Evolutionary conservation across 2,329 filamentous ascomycete genomes (phyloP).

Genomic region (Fusarium cicatricum): DNA sequence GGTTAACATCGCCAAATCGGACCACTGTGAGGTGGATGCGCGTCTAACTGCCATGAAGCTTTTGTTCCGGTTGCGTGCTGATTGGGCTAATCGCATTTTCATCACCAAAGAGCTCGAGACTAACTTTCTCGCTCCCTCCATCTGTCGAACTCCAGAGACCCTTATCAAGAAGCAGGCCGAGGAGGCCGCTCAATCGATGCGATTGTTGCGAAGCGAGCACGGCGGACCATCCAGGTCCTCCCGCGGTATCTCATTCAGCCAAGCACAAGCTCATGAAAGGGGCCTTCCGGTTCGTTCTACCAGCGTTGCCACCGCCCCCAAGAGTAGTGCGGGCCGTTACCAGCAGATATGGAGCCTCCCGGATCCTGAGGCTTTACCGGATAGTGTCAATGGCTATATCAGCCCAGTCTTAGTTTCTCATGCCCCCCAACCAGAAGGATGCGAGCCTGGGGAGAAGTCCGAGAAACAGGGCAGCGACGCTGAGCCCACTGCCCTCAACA

Average conservation of each 20-base stretch:
- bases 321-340: slow-evolving; percentile 49
- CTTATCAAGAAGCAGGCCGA: slow-evolving; percentile 60
- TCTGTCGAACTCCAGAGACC: slow-evolving; percentile 71
- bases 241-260: slow-evolving; percentile 62
- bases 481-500: slow-evolving; percentile 61
- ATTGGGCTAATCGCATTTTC: slow-evolving; percentile 80
- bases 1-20: slow-evolving; percentile 68
- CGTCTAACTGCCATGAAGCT: slow-evolving; percentile 79
- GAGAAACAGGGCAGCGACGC: slow-evolving; percentile 38
- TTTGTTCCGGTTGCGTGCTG: slow-evolving; percentile 83
- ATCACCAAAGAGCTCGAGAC: slow-evolving; percentile 76
- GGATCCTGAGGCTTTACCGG: slow-evolving; percentile 64
- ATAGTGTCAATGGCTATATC: slow-evolving; percentile 53
- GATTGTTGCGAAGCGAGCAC: slow-evolving; percentile 56
- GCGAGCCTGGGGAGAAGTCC: slow-evolving; percentile 1
- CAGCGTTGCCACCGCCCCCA: slow-evolving; percentile 49
- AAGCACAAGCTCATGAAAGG: slow-evolving; percentile 55
- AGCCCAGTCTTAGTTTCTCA: slow-evolving; percentile 62
- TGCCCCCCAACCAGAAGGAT: slow-evolving; percentile 31
- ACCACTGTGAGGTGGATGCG: slow-evolving; percentile 70
- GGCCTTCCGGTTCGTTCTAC: slow-evolving; percentile 51
- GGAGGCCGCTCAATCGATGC: slow-evolving; percentile 57
- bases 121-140: slow-evolving; percentile 73
- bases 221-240: slow-evolving; percentile 50
- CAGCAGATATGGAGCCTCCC: slow-evolving; percentile 67